phyloP scores from a whole-genome alignment of 768 basidiomycete genomes.

The Chalciporus sphaerocephalus region DNA sequence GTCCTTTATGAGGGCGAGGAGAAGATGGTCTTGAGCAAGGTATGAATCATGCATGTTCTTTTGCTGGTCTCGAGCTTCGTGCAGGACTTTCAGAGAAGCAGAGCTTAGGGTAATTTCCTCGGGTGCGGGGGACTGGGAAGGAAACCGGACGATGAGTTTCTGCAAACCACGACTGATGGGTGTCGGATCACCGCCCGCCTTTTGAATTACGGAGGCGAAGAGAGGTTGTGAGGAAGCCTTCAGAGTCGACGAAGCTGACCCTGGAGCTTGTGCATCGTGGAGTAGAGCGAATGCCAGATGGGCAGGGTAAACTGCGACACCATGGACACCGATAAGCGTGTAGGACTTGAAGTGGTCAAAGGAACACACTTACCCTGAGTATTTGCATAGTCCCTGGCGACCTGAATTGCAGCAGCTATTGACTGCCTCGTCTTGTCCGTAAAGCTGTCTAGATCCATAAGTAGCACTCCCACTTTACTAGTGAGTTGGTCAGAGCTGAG shows the following conservation, averaged over 20 bases:
- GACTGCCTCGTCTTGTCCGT: slow-evolving; percentile 80
- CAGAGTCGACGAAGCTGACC: slow-evolving; percentile 33
- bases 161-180: slow-evolving; percentile 68
- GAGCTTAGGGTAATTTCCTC: slow-evolving; percentile 68
- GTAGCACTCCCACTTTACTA: too few relatives aligned
- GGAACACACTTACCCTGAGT: slow-evolving; percentile 56
- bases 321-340: slow-evolving; percentile 1
- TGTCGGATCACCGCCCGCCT: slow-evolving; percentile 79
- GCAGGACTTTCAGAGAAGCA: slow-evolving; percentile 56
- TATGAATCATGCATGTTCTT: slow-evolving; percentile 88
- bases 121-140: slow-evolving; percentile 80
- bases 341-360: background rate
- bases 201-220: slow-evolving; percentile 72
- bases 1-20: slow-evolving; percentile 81
- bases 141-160: slow-evolving; percentile 73
- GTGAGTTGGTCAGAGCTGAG: too few relatives aligned
- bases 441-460: slow-evolving; percentile 62
- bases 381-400: slow-evolving; percentile 81
- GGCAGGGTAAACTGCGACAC: slow-evolving; percentile 69
- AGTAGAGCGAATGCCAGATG: slow-evolving; percentile 82
- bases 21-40: slow-evolving; percentile 88
- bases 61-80: slow-evolving; percentile 71
- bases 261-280: slow-evolving; percentile 52
- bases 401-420: slow-evolving; percentile 66
- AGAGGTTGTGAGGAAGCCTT: slow-evolving; percentile 47